Percentiles rank a stretch among this genome's conserved stretches.
These are phyloP conservation scores for Gryganskiella cystojenkinii DNA, from an alignment of 192 early-diverging fungal species.

Conservation along the genomic window DNA sequence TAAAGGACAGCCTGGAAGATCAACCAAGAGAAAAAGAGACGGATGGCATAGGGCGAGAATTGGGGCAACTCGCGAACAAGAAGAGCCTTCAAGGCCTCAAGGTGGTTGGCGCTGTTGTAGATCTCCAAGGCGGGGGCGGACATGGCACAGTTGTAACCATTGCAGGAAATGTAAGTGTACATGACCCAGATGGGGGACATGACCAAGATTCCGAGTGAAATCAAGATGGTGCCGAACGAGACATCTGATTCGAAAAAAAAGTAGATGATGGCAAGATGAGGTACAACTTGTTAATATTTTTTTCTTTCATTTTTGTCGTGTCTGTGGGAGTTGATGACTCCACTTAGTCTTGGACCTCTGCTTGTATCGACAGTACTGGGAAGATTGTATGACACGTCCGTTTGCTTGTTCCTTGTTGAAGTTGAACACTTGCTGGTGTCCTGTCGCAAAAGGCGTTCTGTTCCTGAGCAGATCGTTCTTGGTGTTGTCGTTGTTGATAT, in stretches of 20 bases:
- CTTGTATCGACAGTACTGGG: no score
- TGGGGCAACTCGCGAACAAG: slow-evolving; percentile 56
- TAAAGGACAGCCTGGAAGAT: slow-evolving; percentile 77
- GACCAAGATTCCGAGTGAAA: slow-evolving; percentile 66
- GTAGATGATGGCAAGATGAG: not conserved
- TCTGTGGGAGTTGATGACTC: no score
- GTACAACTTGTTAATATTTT: not conserved
- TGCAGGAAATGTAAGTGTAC: slow-evolving; percentile 77
- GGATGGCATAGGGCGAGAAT: slow-evolving; percentile 58
- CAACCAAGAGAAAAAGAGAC: slow-evolving; percentile 74
- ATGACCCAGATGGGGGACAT: slow-evolving; percentile 73
- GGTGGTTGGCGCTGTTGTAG: slow-evolving; percentile 26
- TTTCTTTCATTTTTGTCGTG: no score
- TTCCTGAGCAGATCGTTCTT: no score
- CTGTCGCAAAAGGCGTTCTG: no score
- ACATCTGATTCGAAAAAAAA: slow-evolving; percentile 51
- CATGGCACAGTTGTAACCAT: slow-evolving; percentile 72
- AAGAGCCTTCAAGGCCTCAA: slow-evolving; percentile 40
- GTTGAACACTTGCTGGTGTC: no score
- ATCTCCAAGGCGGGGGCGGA: slow-evolving; percentile 60
- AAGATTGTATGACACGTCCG: no score
- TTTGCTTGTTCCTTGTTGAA: not conserved
- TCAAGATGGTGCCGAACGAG: slow-evolving; percentile 58
- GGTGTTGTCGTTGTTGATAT: not conserved
- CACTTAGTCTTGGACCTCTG: not conserved